Base-by-base conservation (phyloP, 345 rosid species). In the Moricandia moricandioides region DNA sequence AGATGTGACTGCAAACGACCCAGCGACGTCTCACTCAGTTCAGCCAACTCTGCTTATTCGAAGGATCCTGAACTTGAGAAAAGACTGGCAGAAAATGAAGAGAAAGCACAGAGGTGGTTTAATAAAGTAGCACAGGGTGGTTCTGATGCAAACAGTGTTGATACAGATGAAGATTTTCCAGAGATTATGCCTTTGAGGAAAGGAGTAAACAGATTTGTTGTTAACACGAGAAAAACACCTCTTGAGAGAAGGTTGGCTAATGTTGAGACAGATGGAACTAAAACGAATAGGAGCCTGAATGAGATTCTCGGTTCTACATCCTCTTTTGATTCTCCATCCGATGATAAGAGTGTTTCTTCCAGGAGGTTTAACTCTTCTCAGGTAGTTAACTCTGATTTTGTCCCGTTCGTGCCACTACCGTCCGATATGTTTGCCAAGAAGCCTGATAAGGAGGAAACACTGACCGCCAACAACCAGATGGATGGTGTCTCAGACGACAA, bases 1-100 rank as follows among this genome's bases (percentile, higher is more conserved):
- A 95, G 96, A 85, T 95, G 99, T 77, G 98, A 92, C 77, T 95
- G 97, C 85, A 90, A 85, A 77, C 86, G 84, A 33, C 90, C 97
- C 8, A 85, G 86, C 51, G 86, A 74, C 57, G 39, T 83, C 67
- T 75, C 83, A 4, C 66, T 74, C 56, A 70, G 54, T 68, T 40
- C 72, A 35, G 56, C 72, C 43, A 72, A 59, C 78, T 83, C 85
- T 7, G 16, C 72, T 61, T 16, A 74, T 74, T 59, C 81, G 57
- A 81, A 80, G 60, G 80, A 73, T 49, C 73, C 64, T 69, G 86
- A 86, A 72, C 65, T 84, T 24, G 88, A 84, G 67, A 81, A 82
- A 78, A 81, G 88, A 73, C 70, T 88, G 65, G 87, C 86, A 40
- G 90, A 82, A 72, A 92, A 91, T 74, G 93, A 90, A 82, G 91